phyloP scores from a whole-genome alignment of 2,329 filamentous ascomycete genomes.

The Aspergillus glaucus region DNA sequence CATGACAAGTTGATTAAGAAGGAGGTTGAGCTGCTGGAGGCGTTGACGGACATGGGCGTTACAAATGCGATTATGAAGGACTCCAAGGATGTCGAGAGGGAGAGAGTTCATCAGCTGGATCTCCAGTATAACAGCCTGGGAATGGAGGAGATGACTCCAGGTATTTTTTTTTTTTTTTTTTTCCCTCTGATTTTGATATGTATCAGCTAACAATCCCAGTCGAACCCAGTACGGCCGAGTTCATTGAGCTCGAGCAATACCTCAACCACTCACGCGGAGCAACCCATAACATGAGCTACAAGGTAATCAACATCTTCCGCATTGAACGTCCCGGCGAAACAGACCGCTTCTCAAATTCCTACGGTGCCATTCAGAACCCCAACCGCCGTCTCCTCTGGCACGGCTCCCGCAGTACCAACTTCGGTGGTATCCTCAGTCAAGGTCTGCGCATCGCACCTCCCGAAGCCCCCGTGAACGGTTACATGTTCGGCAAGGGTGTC shows the following conservation, averaged over 20 bases:
- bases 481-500: constrained; percentile 88
- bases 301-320: constrained; percentile 71
- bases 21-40: constrained; percentile 75
- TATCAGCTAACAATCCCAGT: constrained; percentile 34
- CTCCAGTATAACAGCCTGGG: constrained; percentile 64
- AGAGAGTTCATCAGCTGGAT: constrained; percentile 60
- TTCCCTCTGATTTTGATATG: not conserved
- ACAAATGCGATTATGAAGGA: constrained; percentile 70
- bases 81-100: constrained; percentile 42
- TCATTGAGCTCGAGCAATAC: constrained; percentile 58
- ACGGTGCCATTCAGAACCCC: constrained; percentile 47
- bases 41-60: constrained; percentile 78
- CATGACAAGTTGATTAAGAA: constrained; percentile 55
- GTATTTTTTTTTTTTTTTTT: constrained; percentile 16
- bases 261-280: constrained; percentile 59
- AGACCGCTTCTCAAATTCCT: constrained; percentile 60
- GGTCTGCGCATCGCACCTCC: constrained; percentile 80
- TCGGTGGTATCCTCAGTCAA: constrained; percentile 78
- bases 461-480: constrained; percentile 68
- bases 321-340: constrained; percentile 69
- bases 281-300: constrained; percentile 54
- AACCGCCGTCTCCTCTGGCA: constrained; percentile 81
- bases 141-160: constrained; percentile 68
- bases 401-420: constrained; percentile 76
- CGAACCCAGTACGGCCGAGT: constrained; percentile 56